A percentile compares a stretch with the other conserved stretches of the same genome.
Evolutionary conservation across 2,329 filamentous ascomycete genomes (phyloP).

Genomic region (Colletotrichum coccodes): DNA sequence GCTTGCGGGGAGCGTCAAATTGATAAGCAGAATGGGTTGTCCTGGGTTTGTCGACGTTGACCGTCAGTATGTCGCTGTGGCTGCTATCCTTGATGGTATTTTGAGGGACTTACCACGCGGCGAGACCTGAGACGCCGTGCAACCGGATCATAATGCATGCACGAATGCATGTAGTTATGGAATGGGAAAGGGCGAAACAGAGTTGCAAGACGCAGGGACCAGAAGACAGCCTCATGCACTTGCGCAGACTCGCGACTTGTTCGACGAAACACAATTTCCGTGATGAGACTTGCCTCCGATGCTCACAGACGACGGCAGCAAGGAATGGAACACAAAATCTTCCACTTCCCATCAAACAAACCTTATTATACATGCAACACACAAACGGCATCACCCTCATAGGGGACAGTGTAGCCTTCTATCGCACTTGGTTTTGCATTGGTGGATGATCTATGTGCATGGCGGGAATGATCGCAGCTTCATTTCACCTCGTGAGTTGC

Average conservation of each 20-base stretch:
- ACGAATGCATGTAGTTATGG: not conserved
- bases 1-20: not conserved
- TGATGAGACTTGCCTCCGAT: not conserved
- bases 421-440: constrained; percentile 16
- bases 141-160: not conserved
- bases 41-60: not conserved
- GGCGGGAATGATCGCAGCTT: not conserved
- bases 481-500: constrained; percentile 1
- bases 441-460: constrained; percentile 19
- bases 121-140: not conserved
- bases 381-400: constrained; percentile 1
- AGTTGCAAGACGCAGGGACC: constrained; percentile 8
- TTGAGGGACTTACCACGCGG: not conserved
- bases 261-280: not conserved
- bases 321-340: not conserved
- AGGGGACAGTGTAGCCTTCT: not conserved
- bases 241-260: not conserved
- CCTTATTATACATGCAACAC: not conserved
- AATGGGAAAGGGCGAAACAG: not conserved
- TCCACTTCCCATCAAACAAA: not conserved
- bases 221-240: constrained; percentile 3
- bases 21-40: not conserved
- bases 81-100: not conserved
- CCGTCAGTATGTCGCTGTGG: not conserved
- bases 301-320: not conserved